Evolutionary conservation across 345 rosid genomes (phyloP).

Genomic region (Brassica rapa): DNA sequence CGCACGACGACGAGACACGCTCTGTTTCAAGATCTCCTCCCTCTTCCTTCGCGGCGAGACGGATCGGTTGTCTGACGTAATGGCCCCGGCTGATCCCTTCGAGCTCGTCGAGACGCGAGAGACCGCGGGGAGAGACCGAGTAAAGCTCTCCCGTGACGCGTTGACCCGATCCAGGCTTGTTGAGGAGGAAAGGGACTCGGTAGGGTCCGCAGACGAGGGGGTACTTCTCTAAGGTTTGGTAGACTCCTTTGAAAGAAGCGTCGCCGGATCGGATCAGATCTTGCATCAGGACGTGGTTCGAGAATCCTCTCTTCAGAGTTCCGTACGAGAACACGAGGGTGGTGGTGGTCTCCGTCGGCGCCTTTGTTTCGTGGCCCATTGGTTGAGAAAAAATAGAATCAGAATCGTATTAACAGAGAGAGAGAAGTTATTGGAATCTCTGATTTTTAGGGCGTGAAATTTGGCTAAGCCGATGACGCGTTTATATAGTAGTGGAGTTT

Average conservation of each 20-base stretch:
- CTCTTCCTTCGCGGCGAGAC: constrained; percentile 13
- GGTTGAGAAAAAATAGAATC: constrained; percentile 18
- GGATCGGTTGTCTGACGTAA: constrained; percentile 59
- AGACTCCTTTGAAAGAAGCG: constrained; percentile 63
- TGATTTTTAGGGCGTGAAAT: constrained; percentile 15
- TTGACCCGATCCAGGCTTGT: constrained; percentile 63
- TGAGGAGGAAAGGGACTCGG: constrained; percentile 81
- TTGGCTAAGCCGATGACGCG: constrained; percentile 28
- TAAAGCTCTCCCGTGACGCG: constrained; percentile 73
- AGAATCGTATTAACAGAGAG: constrained; percentile 25
- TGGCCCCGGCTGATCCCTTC: constrained; percentile 74
- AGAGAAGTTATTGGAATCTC: constrained; percentile 25
- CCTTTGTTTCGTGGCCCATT: constrained; percentile 38
- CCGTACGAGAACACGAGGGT: constrained; percentile 71
- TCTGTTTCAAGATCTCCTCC: constrained; percentile 11
- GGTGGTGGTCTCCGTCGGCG: constrained; percentile 33
- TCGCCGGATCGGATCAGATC: constrained; percentile 73
- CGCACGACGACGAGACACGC: not conserved
- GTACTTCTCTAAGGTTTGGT: constrained; percentile 45
- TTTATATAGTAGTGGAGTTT: constrained; percentile 32
- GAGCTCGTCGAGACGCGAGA: constrained; percentile 65
- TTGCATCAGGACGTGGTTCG: constrained; percentile 65
- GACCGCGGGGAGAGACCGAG: constrained; percentile 60
- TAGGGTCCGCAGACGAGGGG: constrained; percentile 92
- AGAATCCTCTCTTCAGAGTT: constrained; percentile 72